Base-by-base conservation (phyloP, 2,329 filamentous ascomycete genomes). In the Hymenoscyphus scutula region DNA sequence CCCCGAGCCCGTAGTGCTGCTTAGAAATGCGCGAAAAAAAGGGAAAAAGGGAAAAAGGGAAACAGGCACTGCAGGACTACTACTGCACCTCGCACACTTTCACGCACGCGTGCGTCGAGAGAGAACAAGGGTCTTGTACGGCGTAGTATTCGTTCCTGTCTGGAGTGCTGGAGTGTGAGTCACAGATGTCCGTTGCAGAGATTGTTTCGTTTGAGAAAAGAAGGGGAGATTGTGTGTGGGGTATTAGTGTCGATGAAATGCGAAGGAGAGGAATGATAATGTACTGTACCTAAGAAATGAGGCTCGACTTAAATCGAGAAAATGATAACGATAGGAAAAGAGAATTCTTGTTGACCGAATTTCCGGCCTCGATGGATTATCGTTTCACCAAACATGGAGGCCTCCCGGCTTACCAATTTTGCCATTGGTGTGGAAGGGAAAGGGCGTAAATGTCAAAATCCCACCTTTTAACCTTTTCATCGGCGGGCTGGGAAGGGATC, bases 141-240 rank as follows among this genome's bases (percentile, higher is more conserved):
- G n/a, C n/a, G n/a, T n/a, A n/a, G 38, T 7, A 45, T 45, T 45
- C 38, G 38, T 45, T 19, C 38, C n/a, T 45, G 38, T 19, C 17
- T n/a, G n/a, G n/a, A n/a, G n/a, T n/a, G n/a, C n/a, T n/a, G n/a
- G n/a, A 7, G 17, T n/a, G 38, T 48, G 41, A 48, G n/a, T 48
- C 41, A 48, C n/a, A 48, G 11, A n/a, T n/a, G n/a, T n/a, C n/a
- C n/a, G n/a, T n/a, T 41, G 15, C 5, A 41, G 38, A 41, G 41
- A 23, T 7, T 3, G 8, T 2, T n/a, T n/a, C 10, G 25, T 30
- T 30, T 54, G 25, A 54, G 7, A 17, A 17, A 7, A n/a, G 17
- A 30, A n/a, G 25, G 51, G 23, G 51, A 54, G 51, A 30, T 17
- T n/a, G n/a, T n/a, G n/a, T n/a, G 51, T n/a, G 51, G 51, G 51